Conservation (phyloP, 2,329 filamentous ascomycete species). For the Calonectria ilicicola region DNA sequence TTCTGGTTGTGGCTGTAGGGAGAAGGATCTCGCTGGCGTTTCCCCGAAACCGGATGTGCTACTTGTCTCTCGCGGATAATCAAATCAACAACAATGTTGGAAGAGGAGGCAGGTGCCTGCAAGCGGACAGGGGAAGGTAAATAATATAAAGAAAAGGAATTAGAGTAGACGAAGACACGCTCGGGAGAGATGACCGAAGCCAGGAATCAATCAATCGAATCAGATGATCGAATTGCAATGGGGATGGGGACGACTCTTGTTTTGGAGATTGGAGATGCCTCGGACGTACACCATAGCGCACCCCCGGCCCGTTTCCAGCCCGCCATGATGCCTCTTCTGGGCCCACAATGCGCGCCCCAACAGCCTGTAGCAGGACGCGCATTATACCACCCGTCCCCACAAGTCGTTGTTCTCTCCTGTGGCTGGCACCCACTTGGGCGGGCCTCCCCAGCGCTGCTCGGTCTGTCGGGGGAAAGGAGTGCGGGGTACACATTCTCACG, state of each 20-base stretch:
- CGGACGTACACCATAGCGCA: not conserved
- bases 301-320: not conserved
- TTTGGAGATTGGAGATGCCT: slow-evolving; percentile 25
- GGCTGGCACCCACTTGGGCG: slow-evolving; percentile 10
- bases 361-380: slow-evolving; percentile 36
- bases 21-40: slow-evolving; percentile 30
- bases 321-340: not conserved
- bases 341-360: slow-evolving; percentile 22
- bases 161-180: not conserved
- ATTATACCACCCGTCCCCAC: slow-evolving; percentile 31
- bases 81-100: not conserved
- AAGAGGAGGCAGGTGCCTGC: not conserved
- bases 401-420: not conserved
- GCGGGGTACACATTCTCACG: slow-evolving; percentile 28
- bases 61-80: not conserved
- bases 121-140: not conserved
- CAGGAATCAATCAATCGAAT: not conserved
- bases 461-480: slow-evolving; percentile 41
- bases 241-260: not conserved
- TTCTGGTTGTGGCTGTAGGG: not conserved
- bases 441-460: slow-evolving; percentile 27
- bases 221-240: not conserved
- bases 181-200: not conserved
- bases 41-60: slow-evolving; percentile 33
- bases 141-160: not conserved